Evolutionary conservation across 2,329 filamentous ascomycete species (phyloP), one percentile per base, ranked within the genome.

Genomic region (Fusarium veterinarium): DNA sequence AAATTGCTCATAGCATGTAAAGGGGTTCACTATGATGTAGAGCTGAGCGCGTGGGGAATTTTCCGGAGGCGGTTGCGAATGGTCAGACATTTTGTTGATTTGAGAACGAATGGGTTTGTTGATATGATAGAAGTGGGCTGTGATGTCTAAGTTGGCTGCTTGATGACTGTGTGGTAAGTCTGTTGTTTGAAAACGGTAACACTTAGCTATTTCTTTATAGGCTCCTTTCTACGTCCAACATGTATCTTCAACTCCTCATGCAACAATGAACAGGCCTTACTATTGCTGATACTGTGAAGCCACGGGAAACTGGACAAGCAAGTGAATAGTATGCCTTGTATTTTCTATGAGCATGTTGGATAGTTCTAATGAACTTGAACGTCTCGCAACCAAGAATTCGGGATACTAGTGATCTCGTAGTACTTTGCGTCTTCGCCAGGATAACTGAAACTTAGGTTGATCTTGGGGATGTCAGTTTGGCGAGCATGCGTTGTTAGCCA

Each of bases 121-220:
- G 25, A 25, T 25, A 25, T 25, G 25, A 8, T n/a, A 3, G 20
- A 31, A 8, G 3, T 17, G 20, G 4, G 19, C 1, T 31, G 14
- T 17, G 19, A 8, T 8, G 19, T 19, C 13, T 11, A 4, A 6
- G 3, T 16, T 8, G 0, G 1, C 14, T 46, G 6, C 9, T n/a
- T 8, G 11, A 20, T 20, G 19, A 8, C 25, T 30, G 19, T 13
- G 6, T 8, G 44, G 4, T 11, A 30, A 30, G 13, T 8, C 45
- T 48, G 0, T 1, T 6, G 4, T 4, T 30, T 30, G 3, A 9
- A 30, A 25, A 25, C 23, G 23, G 4, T 16, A 3, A 4, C 4
- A 4, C 0, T 17, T 48, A 1, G 19, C 13, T 48, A 7, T 3
- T 8, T 30, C 6, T 17, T 48, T 48, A 30, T 30, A 30, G 1